Evolutionary conservation across 768 basidiomycete species (phyloP), one percentile per base, ranked within the genome.

Genomic region (Boletus edulis): DNA sequence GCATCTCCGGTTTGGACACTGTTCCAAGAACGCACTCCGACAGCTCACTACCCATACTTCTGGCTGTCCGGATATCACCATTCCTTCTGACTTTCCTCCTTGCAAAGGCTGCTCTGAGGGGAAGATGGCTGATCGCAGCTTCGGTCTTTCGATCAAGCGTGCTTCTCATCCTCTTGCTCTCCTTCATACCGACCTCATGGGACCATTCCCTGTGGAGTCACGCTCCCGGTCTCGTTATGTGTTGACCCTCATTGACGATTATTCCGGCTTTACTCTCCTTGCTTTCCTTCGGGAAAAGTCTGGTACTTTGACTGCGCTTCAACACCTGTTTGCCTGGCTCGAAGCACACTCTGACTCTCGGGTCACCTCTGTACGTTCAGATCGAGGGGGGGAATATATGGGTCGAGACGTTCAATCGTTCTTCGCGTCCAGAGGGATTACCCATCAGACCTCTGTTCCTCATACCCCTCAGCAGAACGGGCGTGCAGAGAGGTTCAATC

Each of bases 161-260:
- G 13, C 34, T 1, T 11, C 4, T 14, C 13, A 0, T 2, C 13
- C 34, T 6, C 38, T 39, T 39, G 38, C n/a, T 14, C 38, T 39
- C 4, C 17, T 39, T 9, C n/a, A 39, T 8, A 39, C n/a, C 0
- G n/a, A 39, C 7, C n/a, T 39, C 7, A 17, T 39, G 38, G n/a
- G 14, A 4, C 38, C 38, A 0, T 18, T 18, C 2, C 38, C 34
- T 13, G 34, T 35, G 4, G 34, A 39, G 2, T 39, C 38, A 1
- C 6, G n/a, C 6, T 39, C 6, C 5, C 6, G 3, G 0, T 8
- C 15, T 4, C 0, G 9, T 0, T 39, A 18, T 8, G 14, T 39
- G 1, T 0, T 39, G 0, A 39, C 38, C 6, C 9, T 39, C 8
- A 7, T 39, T 39, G 38, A 39, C 6, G 7, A 39, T n/a, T 18